Percentiles rank a stretch among this genome's conserved stretches.
Conservation (phyloP, 306 rosid genomes). For the Prunus salicina region DNA sequence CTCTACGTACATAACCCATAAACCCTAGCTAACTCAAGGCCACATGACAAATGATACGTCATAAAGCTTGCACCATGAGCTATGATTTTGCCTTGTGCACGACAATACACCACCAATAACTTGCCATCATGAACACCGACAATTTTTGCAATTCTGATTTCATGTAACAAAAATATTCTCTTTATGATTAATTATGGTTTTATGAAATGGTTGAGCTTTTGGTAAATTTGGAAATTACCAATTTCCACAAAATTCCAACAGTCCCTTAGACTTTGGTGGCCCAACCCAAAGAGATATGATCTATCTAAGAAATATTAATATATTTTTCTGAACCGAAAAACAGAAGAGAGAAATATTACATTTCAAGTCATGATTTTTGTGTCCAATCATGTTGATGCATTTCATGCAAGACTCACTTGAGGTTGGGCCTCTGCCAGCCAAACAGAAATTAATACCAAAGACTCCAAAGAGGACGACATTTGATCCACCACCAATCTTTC, state of each 20-base stretch:
- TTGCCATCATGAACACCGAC: too few species aligned
- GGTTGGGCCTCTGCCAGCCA: constrained; percentile 13
- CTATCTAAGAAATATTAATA: neutral
- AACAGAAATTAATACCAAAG: neutral
- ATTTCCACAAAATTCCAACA: too few species aligned
- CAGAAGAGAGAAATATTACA: neutral
- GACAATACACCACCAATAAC: too few species aligned
- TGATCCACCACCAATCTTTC: constrained; percentile 22
- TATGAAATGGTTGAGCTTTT: neutral
- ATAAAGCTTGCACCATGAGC: too few species aligned
- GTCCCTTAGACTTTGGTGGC: too few species aligned
- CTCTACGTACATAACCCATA: too few species aligned
- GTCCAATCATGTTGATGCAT: neutral
- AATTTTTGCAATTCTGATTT: neutral
- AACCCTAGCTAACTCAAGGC: too few species aligned
- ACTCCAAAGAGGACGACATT: constrained; percentile 20
- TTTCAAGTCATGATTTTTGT: constrained; percentile 12
- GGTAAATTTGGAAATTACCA: too few species aligned
- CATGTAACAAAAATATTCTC: neutral
- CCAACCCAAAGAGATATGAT: neutral
- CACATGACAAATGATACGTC: too few species aligned
- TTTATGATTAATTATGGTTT: neutral
- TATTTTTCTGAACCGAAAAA: too few species aligned
- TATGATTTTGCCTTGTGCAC: too few species aligned
- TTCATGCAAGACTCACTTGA: neutral